Evolutionary conservation across 1,284 basidiomycete genomes (phyloP).

Genomic region (Trametes polyzona): DNA sequence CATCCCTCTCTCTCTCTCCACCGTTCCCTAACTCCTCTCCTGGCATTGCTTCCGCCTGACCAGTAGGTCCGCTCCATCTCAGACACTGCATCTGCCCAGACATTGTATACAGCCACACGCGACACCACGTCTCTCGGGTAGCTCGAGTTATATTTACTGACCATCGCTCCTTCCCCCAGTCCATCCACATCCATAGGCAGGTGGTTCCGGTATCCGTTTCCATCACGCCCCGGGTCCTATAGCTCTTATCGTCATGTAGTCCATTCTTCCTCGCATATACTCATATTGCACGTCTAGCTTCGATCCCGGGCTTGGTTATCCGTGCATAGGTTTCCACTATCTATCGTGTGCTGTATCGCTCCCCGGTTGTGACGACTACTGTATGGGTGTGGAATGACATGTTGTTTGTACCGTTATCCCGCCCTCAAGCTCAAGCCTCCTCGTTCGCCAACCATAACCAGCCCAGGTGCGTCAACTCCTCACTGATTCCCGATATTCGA

Average conservation of each 20-base stretch:
- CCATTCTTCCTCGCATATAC: not conserved
- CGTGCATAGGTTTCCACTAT: not conserved
- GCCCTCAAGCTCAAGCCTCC: not conserved
- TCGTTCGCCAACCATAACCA: not conserved
- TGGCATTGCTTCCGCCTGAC: no score
- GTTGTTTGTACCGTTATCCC: conserved; percentile 13
- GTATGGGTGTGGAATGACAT: conserved; percentile 6
- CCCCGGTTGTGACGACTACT: not conserved
- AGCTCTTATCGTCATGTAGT: not conserved
- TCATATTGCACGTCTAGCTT: not conserved
- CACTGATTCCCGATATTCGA: no score
- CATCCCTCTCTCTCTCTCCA: not conserved
- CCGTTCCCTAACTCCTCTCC: not conserved
- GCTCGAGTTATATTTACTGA: not conserved
- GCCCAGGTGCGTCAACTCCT: not conserved
- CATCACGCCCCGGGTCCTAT: no score
- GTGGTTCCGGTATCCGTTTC: not conserved
- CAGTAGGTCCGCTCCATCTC: not conserved
- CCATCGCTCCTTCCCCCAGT: not conserved
- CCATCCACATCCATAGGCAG: not conserved
- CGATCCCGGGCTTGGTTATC: not conserved
- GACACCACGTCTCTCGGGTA: not conserved
- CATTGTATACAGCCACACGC: not conserved
- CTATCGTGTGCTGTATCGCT: conserved; percentile 1
- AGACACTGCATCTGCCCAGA: not conserved